phyloP scores from a whole-genome alignment of 2,329 filamentous ascomycete species.

The Exophiala dermatitidis region DNA sequence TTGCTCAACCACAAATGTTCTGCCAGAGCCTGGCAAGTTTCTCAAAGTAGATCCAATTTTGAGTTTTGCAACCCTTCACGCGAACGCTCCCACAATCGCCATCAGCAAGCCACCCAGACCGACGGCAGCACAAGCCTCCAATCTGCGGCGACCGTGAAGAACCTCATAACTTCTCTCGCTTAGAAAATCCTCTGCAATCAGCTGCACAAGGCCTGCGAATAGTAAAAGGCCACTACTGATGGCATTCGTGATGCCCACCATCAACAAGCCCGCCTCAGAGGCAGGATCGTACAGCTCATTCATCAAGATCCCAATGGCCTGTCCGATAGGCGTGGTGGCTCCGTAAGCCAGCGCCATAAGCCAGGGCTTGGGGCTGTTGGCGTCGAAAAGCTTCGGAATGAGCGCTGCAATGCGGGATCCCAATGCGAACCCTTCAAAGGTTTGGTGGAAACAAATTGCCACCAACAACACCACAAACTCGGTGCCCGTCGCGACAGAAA shows the following conservation, averaged over 20 bases:
- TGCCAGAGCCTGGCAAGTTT: too few relatives aligned
- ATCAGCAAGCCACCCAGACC: constrained; percentile 55
- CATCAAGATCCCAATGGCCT: constrained; percentile 70
- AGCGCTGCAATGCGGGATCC: constrained; percentile 79
- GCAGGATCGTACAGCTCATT: constrained; percentile 74
- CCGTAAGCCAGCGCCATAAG: constrained; percentile 58
- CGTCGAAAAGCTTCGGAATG: constrained; percentile 57
- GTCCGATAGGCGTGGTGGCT: constrained; percentile 70
- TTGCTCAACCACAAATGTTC: too few relatives aligned
- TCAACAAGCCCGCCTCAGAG: constrained; percentile 66
- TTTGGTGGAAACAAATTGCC: constrained; percentile 78
- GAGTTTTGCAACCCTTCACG: constrained; percentile 31
- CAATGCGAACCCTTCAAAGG: constrained; percentile 79
- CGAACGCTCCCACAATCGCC: constrained; percentile 62
- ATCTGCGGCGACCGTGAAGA: constrained; percentile 50
- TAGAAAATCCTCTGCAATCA: constrained; percentile 76
- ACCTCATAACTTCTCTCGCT: constrained; percentile 58
- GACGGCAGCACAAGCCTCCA: constrained; percentile 57
- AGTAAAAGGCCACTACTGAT: constrained; percentile 72
- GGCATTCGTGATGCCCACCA: constrained; percentile 83
- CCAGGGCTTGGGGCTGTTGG: constrained; percentile 67
- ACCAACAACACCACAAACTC: constrained; percentile 73
- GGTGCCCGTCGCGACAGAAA: constrained; percentile 72
- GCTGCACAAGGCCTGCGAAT: constrained; percentile 75
- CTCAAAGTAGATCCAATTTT: too few relatives aligned